phyloP scores from a whole-genome alignment of 225 moss, liverwort and hornwort genomes.

The Pseudisothecium myosuroides region DNA sequence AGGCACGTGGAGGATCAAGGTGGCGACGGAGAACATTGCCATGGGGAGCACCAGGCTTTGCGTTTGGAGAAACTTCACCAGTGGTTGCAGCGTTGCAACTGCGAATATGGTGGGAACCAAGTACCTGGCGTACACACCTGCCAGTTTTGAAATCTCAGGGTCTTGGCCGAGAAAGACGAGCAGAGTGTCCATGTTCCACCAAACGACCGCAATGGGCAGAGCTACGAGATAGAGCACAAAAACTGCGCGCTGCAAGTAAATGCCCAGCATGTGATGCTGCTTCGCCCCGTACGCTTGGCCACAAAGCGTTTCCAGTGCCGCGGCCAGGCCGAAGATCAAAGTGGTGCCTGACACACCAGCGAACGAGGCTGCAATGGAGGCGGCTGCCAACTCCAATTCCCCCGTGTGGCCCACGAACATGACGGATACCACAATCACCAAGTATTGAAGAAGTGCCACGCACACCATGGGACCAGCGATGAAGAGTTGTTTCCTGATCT shows the following conservation, averaged over 20 bases:
- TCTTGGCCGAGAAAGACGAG: conserved; percentile 48
- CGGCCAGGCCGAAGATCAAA: conserved; percentile 39
- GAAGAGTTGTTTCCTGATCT: conserved; percentile 17
- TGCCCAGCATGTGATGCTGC: conserved; percentile 50
- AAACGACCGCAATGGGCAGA: conserved; percentile 28
- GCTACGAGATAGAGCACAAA: conserved; percentile 4
- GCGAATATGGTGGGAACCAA: conserved; percentile 49
- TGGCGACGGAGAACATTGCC: conserved; percentile 24
- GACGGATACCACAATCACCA: conserved; percentile 36
- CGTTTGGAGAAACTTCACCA: conserved; percentile 55
- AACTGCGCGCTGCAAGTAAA: conserved; percentile 49
- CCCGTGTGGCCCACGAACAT: conserved; percentile 80
- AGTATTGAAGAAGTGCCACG: conserved; percentile 30
- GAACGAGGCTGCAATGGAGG: conserved; percentile 38
- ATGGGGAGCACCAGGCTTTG: conserved; percentile 65
- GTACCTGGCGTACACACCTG: conserved; percentile 35
- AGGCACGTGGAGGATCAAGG: conserved; percentile 32
- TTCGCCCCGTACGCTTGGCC: conserved; percentile 71
- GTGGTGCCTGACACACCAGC: conserved; percentile 35
- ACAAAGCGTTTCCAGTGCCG: conserved; percentile 60
- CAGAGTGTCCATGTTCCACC: conserved; percentile 39
- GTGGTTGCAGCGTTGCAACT: conserved; percentile 31
- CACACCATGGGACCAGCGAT: conserved; percentile 54
- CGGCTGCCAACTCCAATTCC: conserved; percentile 47
- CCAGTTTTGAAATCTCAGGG: conserved; percentile 33